phyloP scores from a whole-genome alignment of 1,139 yeast species.

The Hyphopichia burtonii region DNA sequence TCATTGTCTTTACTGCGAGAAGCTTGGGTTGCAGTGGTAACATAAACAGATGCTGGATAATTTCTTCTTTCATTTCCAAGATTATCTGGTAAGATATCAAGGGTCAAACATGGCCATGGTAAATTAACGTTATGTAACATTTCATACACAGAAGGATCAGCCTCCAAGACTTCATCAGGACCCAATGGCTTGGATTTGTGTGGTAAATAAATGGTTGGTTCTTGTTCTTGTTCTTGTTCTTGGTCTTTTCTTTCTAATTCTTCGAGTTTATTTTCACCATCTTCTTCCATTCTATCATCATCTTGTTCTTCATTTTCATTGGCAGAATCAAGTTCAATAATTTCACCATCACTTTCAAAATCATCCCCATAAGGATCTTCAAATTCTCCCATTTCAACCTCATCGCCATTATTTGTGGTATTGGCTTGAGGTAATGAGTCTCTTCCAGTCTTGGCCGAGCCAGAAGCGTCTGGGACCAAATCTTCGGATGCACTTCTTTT shows the following conservation, averaged over 20 bases:
- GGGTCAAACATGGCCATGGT: slow-evolving; percentile 96
- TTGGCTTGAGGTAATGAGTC: slow-evolving; percentile 28
- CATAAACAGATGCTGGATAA: slow-evolving; percentile 83
- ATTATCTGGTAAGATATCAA: slow-evolving; percentile 83
- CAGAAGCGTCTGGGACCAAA: slow-evolving; percentile 25
- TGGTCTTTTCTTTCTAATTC: slow-evolving; percentile 31
- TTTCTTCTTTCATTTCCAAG: slow-evolving; percentile 86
- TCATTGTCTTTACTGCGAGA: slow-evolving; percentile 84
- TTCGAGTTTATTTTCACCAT: slow-evolving; percentile 20
- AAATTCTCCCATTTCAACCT: slow-evolving; percentile 80
- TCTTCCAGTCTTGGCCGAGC: slow-evolving; percentile 28
- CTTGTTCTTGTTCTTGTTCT: slow-evolving; percentile 22
- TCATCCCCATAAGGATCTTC: slow-evolving; percentile 97
- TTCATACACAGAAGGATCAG: slow-evolving; percentile 93
- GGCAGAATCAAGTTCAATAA: slow-evolving; percentile 70
- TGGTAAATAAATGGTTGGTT: slow-evolving; percentile 67
- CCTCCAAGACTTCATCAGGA: slow-evolving; percentile 93
- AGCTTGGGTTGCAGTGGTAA: slow-evolving; percentile 96
- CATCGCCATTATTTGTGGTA: slow-evolving; percentile 29
- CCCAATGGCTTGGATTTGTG: slow-evolving; percentile 88
- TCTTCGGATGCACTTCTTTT: slow-evolving; percentile 55
- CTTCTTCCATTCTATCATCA: slow-evolving; percentile 41
- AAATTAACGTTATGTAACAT: slow-evolving; percentile 92
- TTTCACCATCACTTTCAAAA: slow-evolving; percentile 89
- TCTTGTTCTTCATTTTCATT: slow-evolving; percentile 48